Evolutionary conservation across 2,329 filamentous ascomycete genomes (phyloP), one percentile per base, ranked within the genome.

Genomic region (Fusarium nelsonii): DNA sequence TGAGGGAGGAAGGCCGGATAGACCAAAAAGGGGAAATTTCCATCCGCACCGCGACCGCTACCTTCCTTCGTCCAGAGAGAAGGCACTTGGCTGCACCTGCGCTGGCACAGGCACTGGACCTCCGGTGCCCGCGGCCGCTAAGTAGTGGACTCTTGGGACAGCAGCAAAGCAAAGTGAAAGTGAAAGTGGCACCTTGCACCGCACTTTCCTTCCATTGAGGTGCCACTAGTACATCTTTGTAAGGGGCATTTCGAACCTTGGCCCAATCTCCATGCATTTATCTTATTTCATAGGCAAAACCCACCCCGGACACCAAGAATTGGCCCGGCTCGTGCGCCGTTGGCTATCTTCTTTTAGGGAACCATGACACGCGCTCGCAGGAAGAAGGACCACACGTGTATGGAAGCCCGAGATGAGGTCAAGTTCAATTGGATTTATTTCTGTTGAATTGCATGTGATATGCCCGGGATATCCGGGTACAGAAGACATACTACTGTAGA

Each of bases 1-100:
- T 71, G 62, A 71, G 69, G 68, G 63, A 68, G 60, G 51, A 39
- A 60, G 45, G 41, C 43, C 23, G 54, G 62, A 70, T 68, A 55
- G 72, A 69, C 70, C 74, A 62, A 78, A 79, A 80, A 79, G 78
- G 78, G 78, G 78, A 80, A 79, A 79, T 78, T 78, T 77, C 69
- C 69, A 74, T 69, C 70, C 60, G 46, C 60, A 64, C 62, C 62
- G 61, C 60, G 48, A 51, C 48, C 48, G 48, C 30, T 36, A 26
- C 46, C 26, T 61, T 55, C 58, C 43, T 63, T 56, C 43, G 49
- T 37, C 48, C 40, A 61, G 46, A 26, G 8, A 30, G 10, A 11
- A 30, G 14, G 53, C 36, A 54, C 49, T 57, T 53, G 58, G 64
- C 48, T 63, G 40, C 51, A 46, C 40, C 66, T 50, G 57, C 68